phyloP scores from a whole-genome alignment of 129 eudicot genomes.

The Flaveria trinervia region DNA sequence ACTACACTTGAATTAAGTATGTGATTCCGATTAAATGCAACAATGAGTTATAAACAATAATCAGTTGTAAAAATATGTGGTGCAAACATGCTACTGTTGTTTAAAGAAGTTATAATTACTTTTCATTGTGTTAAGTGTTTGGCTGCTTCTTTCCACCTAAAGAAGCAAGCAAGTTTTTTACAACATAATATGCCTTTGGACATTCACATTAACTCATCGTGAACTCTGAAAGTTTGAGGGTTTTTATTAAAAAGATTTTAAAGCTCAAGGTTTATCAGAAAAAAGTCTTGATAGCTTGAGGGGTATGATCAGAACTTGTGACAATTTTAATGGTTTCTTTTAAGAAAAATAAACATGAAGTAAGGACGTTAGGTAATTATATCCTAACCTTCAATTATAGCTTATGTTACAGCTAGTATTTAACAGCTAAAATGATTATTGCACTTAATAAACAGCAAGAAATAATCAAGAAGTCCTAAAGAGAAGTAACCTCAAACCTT shows the following conservation, averaged over 20 bases:
- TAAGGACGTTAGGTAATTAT: not conserved
- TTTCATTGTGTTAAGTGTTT: not conserved
- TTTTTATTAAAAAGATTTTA: not conserved
- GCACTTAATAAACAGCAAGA: not conserved
- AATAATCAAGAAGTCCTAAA: not conserved
- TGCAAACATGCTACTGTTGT: not conserved
- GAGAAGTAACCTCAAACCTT: constrained; percentile 40
- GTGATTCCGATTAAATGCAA: not conserved
- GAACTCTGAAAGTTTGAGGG: not conserved
- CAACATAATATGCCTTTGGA: not conserved
- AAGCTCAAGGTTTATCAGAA: not conserved
- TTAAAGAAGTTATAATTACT: not conserved
- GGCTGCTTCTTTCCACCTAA: too few relatives aligned
- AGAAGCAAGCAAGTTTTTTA: not conserved
- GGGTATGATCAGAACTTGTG: not conserved
- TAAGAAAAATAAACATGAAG: too few relatives aligned
- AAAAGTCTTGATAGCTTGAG: too few relatives aligned
- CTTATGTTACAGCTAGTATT: not conserved
- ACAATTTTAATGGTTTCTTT: not conserved
- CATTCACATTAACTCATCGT: not conserved
- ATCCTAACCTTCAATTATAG: not conserved
- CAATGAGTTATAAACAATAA: not conserved
- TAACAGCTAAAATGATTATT: not conserved
- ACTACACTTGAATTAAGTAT: not conserved
- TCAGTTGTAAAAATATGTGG: not conserved